Evolutionary conservation across 108 stramenopile species (phyloP), one percentile per base, ranked within the genome.

Genomic region (Cyclotella sp.): DNA sequence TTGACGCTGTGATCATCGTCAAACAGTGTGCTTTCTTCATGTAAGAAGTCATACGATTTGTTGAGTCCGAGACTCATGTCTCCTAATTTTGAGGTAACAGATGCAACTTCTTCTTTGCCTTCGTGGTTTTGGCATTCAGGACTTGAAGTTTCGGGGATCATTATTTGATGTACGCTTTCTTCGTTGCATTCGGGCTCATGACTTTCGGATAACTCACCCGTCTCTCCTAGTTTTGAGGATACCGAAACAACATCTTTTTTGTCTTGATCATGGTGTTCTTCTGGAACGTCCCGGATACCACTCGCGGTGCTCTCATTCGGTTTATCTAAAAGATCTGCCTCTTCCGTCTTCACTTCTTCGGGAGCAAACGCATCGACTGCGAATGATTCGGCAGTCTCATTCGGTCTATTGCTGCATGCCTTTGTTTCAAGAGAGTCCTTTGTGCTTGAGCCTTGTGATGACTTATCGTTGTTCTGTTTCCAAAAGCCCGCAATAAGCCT

Each of bases 401-500:
- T 24, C 13, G 13, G 27, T 2, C 27, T 26, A 26, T 1, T 3
- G 22, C 26, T 14, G 57, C 19, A 12, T 28, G 13, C 5, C 22
- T 14, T 27, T 28, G 9, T 28, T 19, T 51, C n/a, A 6, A 51
- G n/a, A 51, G 57, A 13, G 22, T 58, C 3, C 22, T 58, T 58
- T 3, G 47, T 3, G 15, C 16, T 27, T 26, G 13, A 1, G 3
- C 34, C 61, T 40, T 30, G 15, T 18, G 34, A 12, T 8, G 61
- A 34, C 13, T 62, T 18, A 19, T 62, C 61, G 11, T 62, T 62
- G 40, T 62, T 62, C 18, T 62, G 10, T 30, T 24, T 39, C 61
- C 61, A 62, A 19, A 62, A 62, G 15, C 61, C 19, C 29, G 29
- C 34, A 18, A 62, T 62, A 15, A 62, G 61, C 61, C 61, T 30